Base-by-base conservation (phyloP, 805 yeast genomes). In the Metschnikowia drakensbergensis region DNA sequence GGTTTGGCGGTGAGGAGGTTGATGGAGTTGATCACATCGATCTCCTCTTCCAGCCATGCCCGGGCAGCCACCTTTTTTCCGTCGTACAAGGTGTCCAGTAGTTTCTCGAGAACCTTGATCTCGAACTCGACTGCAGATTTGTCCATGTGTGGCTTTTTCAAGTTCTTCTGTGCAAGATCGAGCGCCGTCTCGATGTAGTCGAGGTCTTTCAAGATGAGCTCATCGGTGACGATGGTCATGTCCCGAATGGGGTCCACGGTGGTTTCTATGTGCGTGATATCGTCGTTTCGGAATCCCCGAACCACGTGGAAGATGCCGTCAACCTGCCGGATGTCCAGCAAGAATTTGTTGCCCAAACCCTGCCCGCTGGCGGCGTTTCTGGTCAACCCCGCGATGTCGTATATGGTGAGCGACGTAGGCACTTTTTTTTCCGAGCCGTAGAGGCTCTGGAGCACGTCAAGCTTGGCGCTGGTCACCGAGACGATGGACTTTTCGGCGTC, bases 401-500 rank as follows among this genome's bases (percentile, higher is more conserved):
- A 90, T 50, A 94, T 83, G 50, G 97, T 92, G 69, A 92, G 82
- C 65, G 79, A 84, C 13, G 98, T 97, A 51, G 97, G 97, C 51
- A 92, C 90, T 65, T 82, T 82, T 59, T 86, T 80, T 62, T 88
- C 86, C 52, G 97, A 92, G 51, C 80, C 78, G 78, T 89, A 94
- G 61, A 86, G 71, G 45, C 80, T 80, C 61, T 80, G 78, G 46
- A 94, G 78, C 53, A 76, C 79, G 61, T 92, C 96, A 62, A 94
- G 83, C 67, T 96, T 83, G 53, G 86, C 80, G 52, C 96, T 88
- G 61, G 97, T 97, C 52, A 94, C 98, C 57, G 84, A 82, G 47
- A 92, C 96, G 67, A 96, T 83, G 41, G 98, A 97, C 75, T 92
- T 97, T 74, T 94, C 98, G 47, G 99, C 98, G 60, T 92, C 97